These are phyloP conservation scores for Stagonosporopsis rhizophila DNA, from an alignment of 2,329 filamentous ascomycete species.

Conservation along the genomic window DNA sequence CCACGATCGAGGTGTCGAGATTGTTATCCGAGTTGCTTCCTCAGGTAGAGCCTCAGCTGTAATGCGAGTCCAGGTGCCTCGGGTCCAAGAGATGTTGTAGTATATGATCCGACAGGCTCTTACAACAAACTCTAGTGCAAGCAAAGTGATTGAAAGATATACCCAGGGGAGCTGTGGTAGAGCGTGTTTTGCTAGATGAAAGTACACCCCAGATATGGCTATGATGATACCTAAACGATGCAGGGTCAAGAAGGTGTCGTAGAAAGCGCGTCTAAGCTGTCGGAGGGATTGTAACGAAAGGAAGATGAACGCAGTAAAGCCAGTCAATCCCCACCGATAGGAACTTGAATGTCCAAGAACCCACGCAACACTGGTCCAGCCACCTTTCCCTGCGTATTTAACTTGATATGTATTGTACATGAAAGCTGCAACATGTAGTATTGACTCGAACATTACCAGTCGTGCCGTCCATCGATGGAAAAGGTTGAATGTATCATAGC, in stretches of 20 bases:
- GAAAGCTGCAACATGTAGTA: conserved; percentile 69
- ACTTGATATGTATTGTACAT: conserved; percentile 51
- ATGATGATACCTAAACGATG: conserved; percentile 70
- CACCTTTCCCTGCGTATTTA: conserved; percentile 56
- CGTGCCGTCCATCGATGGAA: conserved; percentile 79
- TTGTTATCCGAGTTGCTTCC: conserved; percentile 73
- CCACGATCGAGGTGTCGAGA: conserved; percentile 74
- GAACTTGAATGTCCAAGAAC: conserved; percentile 50
- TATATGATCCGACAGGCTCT: conserved; percentile 67
- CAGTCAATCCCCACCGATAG: conserved; percentile 66
- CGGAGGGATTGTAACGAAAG: conserved; percentile 71
- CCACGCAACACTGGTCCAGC: conserved; percentile 28
- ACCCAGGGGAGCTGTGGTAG: conserved; percentile 67
- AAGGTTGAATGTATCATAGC: conserved; percentile 80
- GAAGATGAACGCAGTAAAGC: conserved; percentile 64
- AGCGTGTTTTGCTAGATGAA: conserved; percentile 63
- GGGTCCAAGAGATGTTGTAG: conserved; percentile 69
- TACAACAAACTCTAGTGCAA: conserved; percentile 65
- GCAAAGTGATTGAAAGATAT: conserved; percentile 65
- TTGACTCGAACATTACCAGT: conserved; percentile 70
- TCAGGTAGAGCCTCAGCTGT: conserved; percentile 73
- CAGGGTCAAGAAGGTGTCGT: conserved; percentile 75
- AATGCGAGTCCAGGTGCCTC: conserved; percentile 61
- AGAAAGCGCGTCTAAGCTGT: conserved; percentile 75
- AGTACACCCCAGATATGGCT: conserved; percentile 68